phyloP scores from a whole-genome alignment of 306 rosid genomes.

The Carpinus viminea region DNA sequence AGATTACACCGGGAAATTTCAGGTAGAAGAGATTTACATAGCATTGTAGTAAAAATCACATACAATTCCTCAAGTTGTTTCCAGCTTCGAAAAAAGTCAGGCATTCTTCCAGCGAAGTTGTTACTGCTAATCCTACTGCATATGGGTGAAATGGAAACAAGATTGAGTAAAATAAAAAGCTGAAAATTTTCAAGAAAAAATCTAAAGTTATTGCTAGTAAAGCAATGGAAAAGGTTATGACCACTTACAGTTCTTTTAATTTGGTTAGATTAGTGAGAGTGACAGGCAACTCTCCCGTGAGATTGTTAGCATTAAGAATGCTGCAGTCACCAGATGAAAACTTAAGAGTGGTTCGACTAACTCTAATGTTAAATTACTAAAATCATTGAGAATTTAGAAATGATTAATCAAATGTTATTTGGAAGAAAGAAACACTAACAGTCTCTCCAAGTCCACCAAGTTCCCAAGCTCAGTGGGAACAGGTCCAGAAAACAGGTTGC shows the following conservation, averaged over 20 bases:
- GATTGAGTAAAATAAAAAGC: not conserved
- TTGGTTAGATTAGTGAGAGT: conserved; percentile 24
- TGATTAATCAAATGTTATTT: not conserved
- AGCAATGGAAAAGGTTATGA: not conserved
- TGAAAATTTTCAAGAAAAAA: not conserved
- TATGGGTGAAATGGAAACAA: not conserved
- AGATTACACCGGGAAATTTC: not conserved
- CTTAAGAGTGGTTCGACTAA: too few species aligned
- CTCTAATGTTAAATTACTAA: not conserved
- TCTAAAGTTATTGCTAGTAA: not conserved
- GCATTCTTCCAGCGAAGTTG: conserved; percentile 41
- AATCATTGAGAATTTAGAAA: not conserved
- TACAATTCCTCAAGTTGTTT: conserved; percentile 17
- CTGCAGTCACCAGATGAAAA: conserved; percentile 20
- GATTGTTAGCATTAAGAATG: conserved; percentile 25
- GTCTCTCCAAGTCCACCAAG: conserved; percentile 21
- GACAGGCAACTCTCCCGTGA: conserved; percentile 32
- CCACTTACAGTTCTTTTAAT: conserved; percentile 25
- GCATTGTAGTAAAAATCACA: not conserved
- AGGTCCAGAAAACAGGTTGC: conserved; percentile 11
- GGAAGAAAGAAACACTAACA: conserved; percentile 16
- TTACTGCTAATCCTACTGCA: conserved; percentile 37
- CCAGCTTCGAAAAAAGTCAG: conserved; percentile 22
- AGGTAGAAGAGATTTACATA: not conserved
- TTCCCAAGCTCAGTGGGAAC: conserved; percentile 22